Base-by-base conservation (phyloP, 2,329 filamentous ascomycete genomes). In the Helicocarpus griseus region DNA sequence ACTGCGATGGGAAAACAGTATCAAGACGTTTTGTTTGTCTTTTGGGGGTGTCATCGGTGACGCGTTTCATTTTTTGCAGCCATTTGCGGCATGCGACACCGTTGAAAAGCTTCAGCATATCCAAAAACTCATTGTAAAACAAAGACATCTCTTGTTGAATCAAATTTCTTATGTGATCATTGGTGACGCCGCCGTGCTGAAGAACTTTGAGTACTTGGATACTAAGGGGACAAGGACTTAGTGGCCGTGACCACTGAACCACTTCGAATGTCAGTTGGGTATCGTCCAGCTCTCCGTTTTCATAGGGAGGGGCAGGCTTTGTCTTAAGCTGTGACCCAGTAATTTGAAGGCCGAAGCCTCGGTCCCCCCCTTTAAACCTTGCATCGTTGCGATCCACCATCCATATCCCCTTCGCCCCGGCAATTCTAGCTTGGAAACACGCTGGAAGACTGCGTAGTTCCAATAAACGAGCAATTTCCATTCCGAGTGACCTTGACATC, bases 361-460 rank as follows among this genome's bases (percentile, higher is more conserved):
- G 59, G 11, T 71, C 61, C 1, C 57, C 57, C 11, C 43, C 9
- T 26, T 48, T 22, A 48, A 38, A 24, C 17, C 50, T 19, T 35
- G 62, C 69, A 58, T 52, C 64, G 57, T 67, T 61, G 3, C 63
- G 65, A 50, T 76, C 77, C 1, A 80, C 68, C 62, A 79, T 77
- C 80, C 80, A 83, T 4, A 83, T 58, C 1, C 81, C 81, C 62
- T 84, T 84, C 0, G 78, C 77, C 1, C 80, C 79, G 17, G 71
- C 74, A 51, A 83, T 79, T 4, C 81, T 70, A 7, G 69, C 79
- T 63, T 84, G 81, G 24, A 80, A 77, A 2, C 67, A 72, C 50
- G 75, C 76, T 0, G 78, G 79, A 8, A 50, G 38, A n/a, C 49
- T 28, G 0, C 63, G 57, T 8, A 75, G 65, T 0, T 71, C 72